Percentiles rank a stretch among this genome's conserved stretches.
phyloP scores from a whole-genome alignment of 1,284 basidiomycete species.

The Tremellales sp. region DNA sequence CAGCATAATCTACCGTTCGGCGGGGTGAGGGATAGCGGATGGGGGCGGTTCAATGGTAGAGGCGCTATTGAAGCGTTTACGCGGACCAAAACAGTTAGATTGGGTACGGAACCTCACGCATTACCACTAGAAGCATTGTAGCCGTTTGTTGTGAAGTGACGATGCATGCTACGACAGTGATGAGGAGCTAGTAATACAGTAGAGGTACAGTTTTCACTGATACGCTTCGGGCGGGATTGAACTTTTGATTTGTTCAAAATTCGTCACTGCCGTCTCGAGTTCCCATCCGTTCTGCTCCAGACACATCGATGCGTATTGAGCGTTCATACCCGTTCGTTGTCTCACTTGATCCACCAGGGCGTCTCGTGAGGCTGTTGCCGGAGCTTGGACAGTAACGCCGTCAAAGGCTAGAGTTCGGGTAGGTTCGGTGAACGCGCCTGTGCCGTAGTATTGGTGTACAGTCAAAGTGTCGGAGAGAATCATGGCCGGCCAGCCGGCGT shows the following conservation, averaged over 20 bases:
- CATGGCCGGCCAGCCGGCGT: slow-evolving; percentile 79
- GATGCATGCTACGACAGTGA: no score
- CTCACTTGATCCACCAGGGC: slow-evolving; percentile 58
- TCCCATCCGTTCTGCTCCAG: slow-evolving; percentile 77
- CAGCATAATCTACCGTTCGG: slow-evolving; percentile 36
- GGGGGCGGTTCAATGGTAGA: slow-evolving; percentile 36
- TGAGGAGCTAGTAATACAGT: no score
- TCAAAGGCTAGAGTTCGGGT: slow-evolving; percentile 25
- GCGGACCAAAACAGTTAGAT: slow-evolving; percentile 24
- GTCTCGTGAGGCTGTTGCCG: slow-evolving; percentile 13
- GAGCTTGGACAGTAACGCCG: slow-evolving; percentile 42
- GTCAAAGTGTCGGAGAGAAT: slow-evolving; percentile 86
- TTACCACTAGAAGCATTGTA: slow-evolving; percentile 18
- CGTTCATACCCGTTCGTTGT: slow-evolving; percentile 68
- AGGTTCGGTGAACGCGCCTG: slow-evolving; percentile 57
- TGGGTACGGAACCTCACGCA: slow-evolving; percentile 3
- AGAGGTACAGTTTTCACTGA: no score
- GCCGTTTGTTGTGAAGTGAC: no score
- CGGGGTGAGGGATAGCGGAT: slow-evolving; percentile 34
- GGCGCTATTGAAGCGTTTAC: slow-evolving; percentile 34
- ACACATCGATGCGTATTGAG: slow-evolving; percentile 72
- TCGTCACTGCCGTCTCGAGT: slow-evolving; percentile 65
- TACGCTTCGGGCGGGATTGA: slow-evolving; percentile 30
- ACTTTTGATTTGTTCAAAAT: slow-evolving; percentile 62
- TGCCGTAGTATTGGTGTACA: slow-evolving; percentile 76